These are phyloP conservation scores for Anthracocystis panici-leucophaei DNA, from an alignment of 1,284 basidiomycete species.

Conservation along the genomic window DNA sequence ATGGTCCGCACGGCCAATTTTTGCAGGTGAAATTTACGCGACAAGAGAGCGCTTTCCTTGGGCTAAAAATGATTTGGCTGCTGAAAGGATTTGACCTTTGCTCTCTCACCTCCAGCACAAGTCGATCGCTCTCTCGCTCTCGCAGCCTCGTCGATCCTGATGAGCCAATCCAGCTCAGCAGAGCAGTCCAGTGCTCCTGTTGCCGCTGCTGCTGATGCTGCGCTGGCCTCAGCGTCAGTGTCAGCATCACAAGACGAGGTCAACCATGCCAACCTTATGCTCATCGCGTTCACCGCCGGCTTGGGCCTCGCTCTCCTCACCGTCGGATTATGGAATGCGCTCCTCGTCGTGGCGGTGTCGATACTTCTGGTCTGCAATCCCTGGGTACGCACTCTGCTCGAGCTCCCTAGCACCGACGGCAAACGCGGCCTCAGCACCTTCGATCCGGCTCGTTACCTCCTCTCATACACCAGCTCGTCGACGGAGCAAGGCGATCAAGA, in stretches of 20 bases:
- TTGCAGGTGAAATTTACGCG: not conserved
- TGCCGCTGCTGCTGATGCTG: not conserved
- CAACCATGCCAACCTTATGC: conserved; percentile 28
- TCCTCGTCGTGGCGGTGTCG: conserved; percentile 34
- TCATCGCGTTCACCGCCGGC: conserved; percentile 36
- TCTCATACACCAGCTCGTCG: conserved; percentile 17
- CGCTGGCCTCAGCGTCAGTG: not conserved
- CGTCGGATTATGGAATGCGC: conserved; percentile 37
- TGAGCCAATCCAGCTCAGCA: conserved; percentile 10
- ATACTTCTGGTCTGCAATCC: conserved; percentile 59
- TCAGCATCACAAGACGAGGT: conserved; percentile 13
- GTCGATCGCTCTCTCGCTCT: not conserved
- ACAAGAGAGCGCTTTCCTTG: not conserved
- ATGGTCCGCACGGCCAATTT: conserved; percentile 1
- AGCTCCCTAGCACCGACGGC: conserved; percentile 42
- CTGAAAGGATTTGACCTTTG: no score
- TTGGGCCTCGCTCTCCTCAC: conserved; percentile 36
- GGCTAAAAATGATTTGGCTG: not conserved
- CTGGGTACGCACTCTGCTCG: conserved; percentile 62
- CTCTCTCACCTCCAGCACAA: conserved; percentile 5
- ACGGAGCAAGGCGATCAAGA: conserved; percentile 6
- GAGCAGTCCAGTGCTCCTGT: conserved; percentile 13
- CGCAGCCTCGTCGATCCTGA: not conserved
- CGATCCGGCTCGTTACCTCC: conserved; percentile 46
- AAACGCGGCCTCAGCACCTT: conserved; percentile 33